Evolutionary conservation across 192 early-diverging fungal genomes (phyloP).

Genomic region (Coemansia sp.): DNA sequence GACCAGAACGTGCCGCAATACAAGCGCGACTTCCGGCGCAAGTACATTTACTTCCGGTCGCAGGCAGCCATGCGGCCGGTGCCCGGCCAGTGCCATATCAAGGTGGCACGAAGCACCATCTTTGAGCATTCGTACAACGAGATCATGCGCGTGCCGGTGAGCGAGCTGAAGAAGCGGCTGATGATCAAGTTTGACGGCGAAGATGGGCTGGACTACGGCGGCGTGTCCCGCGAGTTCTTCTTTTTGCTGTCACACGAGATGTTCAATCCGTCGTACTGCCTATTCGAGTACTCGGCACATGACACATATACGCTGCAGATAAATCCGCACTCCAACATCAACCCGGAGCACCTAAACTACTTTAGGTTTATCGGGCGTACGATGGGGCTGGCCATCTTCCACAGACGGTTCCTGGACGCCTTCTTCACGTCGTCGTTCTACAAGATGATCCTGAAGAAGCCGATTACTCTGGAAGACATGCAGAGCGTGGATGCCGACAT

Average conservation of each 20-base stretch:
- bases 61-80: slow-evolving; percentile 87
- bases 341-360: slow-evolving; percentile 97
- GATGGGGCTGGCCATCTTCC: slow-evolving; percentile 94
- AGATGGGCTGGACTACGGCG: slow-evolving; percentile 98
- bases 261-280: slow-evolving; percentile 96
- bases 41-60: slow-evolving; percentile 94
- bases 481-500: slow-evolving; percentile 94
- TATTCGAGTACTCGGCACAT: slow-evolving; percentile 98
- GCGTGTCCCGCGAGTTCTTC: slow-evolving; percentile 96
- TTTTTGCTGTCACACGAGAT: slow-evolving; percentile 97
- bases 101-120: slow-evolving; percentile 80
- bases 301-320: slow-evolving; percentile 98
- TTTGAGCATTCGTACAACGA: slow-evolving; percentile 97
- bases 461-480: slow-evolving; percentile 85
- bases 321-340: slow-evolving; percentile 91
- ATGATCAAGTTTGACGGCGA: slow-evolving; percentile 99
- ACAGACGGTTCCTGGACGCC: slow-evolving; percentile 93
- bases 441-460: slow-evolving; percentile 92
- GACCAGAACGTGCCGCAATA: slow-evolving; percentile 95
- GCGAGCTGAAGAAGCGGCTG: slow-evolving; percentile 91
- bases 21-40: slow-evolving; percentile 97
- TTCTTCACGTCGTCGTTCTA: slow-evolving; percentile 97
- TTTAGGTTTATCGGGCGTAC: slow-evolving; percentile 98
- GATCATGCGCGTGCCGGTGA: slow-evolving; percentile 87
- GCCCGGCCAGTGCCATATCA: slow-evolving; percentile 91